Conservation (phyloP, 306 rosid species). For the Begonia fuchsioides region DNA sequence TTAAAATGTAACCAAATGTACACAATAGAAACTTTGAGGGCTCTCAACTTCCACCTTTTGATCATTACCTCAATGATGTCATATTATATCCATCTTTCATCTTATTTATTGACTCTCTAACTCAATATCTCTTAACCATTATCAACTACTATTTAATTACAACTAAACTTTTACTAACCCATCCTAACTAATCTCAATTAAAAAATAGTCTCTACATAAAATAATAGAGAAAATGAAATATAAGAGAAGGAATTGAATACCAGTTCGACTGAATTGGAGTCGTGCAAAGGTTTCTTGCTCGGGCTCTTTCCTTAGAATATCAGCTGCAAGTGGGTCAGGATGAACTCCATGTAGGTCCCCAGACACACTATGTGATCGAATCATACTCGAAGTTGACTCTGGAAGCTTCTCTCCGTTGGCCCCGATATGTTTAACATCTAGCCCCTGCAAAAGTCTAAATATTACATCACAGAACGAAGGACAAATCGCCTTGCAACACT, state of each 20-base stretch:
- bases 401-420: constrained; percentile 58
- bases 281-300: constrained; percentile 88
- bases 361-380: constrained; percentile 82
- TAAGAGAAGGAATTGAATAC: constrained; percentile 20
- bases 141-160: too few relatives aligned
- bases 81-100: too few relatives aligned
- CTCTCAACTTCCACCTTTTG: too few relatives aligned
- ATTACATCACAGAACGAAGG: not conserved
- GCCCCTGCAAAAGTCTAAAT: constrained; percentile 33
- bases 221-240: not conserved
- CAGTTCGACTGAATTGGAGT: constrained; percentile 56
- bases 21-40: too few relatives aligned
- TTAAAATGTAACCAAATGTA: too few relatives aligned
- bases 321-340: constrained; percentile 97
- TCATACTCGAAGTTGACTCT: constrained; percentile 66
- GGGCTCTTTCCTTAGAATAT: constrained; percentile 94
- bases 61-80: too few relatives aligned
- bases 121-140: too few relatives aligned
- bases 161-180: too few relatives aligned
- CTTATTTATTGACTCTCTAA: too few relatives aligned
- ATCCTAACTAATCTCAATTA: too few relatives aligned
- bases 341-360: constrained; percentile 96
- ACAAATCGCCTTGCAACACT: not conserved
- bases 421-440: constrained; percentile 38
- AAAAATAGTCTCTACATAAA: too few relatives aligned